Conservation (phyloP, 2,329 filamentous ascomycete genomes). For the Colletotrichum filicis region DNA sequence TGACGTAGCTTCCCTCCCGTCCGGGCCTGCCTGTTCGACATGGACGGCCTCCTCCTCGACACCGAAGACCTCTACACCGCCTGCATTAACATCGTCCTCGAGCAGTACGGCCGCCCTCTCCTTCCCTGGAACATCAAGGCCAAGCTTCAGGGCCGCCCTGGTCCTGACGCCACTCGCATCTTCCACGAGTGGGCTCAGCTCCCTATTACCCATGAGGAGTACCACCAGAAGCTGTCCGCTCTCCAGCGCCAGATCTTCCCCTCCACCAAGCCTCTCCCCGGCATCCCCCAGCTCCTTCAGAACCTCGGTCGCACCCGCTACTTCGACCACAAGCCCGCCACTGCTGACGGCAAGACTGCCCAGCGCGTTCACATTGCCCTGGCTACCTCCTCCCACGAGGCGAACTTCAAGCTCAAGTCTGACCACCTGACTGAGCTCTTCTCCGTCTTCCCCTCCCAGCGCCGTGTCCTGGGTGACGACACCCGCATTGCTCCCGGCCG, state of each 20-base stretch:
- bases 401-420: slow-evolving; percentile 84
- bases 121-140: slow-evolving; percentile 97
- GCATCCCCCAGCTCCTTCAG: slow-evolving; percentile 75
- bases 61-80: slow-evolving; percentile 90
- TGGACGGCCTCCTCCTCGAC: slow-evolving; percentile 96
- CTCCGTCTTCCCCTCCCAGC: slow-evolving; percentile 73
- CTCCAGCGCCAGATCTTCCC: slow-evolving; percentile 82
- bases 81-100: slow-evolving; percentile 84
- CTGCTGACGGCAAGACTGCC: slow-evolving; percentile 39
- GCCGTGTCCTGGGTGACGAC: slow-evolving; percentile 89
- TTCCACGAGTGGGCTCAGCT: slow-evolving; percentile 86
- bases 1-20: slow-evolving; percentile 76
- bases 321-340: slow-evolving; percentile 52
- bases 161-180: slow-evolving; percentile 62
- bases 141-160: slow-evolving; percentile 74
- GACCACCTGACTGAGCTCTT: slow-evolving; percentile 68
- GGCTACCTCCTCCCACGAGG: slow-evolving; percentile 80
- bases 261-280: slow-evolving; percentile 79
- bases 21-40: slow-evolving; percentile 95
- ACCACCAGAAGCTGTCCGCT: slow-evolving; percentile 65
- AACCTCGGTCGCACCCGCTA: slow-evolving; percentile 66
- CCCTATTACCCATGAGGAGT: slow-evolving; percentile 79
- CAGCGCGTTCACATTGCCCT: slow-evolving; percentile 80
- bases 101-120: slow-evolving; percentile 75
- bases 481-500: slow-evolving; percentile 77